phyloP scores from a whole-genome alignment of 2,329 filamentous ascomycete genomes.

The Aciculosporium take region DNA sequence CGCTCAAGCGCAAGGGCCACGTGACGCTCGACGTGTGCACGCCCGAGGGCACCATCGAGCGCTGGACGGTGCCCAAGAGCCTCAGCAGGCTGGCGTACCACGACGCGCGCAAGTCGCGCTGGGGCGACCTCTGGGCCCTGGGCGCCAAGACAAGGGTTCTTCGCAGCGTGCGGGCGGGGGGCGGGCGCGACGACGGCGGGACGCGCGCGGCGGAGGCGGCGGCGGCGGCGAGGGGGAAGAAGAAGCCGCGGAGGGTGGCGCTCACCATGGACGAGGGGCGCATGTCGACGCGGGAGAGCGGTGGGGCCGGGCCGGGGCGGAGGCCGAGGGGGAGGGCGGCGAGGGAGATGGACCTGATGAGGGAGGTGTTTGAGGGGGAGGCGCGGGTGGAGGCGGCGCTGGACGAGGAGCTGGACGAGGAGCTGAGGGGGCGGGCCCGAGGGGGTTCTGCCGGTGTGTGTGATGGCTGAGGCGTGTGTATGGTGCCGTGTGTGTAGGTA shows the following conservation, averaged over 20 bases:
- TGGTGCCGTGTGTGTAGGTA: no score
- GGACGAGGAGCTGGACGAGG: slow-evolving; percentile 18
- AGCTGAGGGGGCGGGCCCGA: slow-evolving; percentile 8
- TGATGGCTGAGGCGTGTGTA: background rate
- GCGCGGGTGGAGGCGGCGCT: slow-evolving; percentile 17
- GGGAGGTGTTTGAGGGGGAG: slow-evolving; percentile 25
- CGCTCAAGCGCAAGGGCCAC: slow-evolving; percentile 78
- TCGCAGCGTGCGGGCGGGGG: slow-evolving; percentile 47
- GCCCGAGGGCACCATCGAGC: slow-evolving; percentile 68
- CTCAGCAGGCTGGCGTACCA: slow-evolving; percentile 74
- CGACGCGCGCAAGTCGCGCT: slow-evolving; percentile 76
- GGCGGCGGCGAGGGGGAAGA: no score
- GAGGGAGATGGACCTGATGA: slow-evolving; percentile 24
- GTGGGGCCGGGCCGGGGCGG: slow-evolving; percentile 19
- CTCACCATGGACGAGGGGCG: slow-evolving; percentile 20
- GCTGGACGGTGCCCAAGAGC: slow-evolving; percentile 80
- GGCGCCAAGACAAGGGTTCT: slow-evolving; percentile 73
- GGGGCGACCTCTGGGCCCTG: slow-evolving; percentile 93
- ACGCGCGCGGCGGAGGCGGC: slow-evolving; percentile 27
- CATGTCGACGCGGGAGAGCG: slow-evolving; percentile 24
- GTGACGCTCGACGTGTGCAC: slow-evolving; percentile 87
- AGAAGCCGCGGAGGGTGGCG: slow-evolving; percentile 26
- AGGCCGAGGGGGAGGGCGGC: slow-evolving; percentile 27
- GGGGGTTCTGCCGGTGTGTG: background rate
- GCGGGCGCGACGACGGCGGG: slow-evolving; percentile 30